These are phyloP conservation scores for Ophiocordyceps polyrhachis-furcata DNA, from an alignment of 2,329 filamentous ascomycete genomes.

Conservation along the genomic window DNA sequence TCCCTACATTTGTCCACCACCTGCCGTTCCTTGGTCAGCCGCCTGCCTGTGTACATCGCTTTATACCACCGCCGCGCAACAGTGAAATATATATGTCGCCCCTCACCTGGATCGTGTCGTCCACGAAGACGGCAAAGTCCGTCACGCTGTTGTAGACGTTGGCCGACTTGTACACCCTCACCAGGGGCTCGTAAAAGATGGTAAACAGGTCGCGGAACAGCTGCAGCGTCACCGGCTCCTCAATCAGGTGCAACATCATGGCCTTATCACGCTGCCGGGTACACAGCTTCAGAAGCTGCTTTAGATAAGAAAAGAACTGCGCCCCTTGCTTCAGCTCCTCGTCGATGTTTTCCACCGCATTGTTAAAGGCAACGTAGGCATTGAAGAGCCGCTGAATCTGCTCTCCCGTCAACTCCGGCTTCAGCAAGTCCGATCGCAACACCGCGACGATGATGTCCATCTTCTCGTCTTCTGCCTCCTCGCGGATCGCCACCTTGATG, in stretches of 20 bases:
- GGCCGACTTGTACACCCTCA: constrained; percentile 94
- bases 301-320: constrained; percentile 82
- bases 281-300: constrained; percentile 83
- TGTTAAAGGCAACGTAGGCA: constrained; percentile 90
- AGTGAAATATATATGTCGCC: too few relatives aligned
- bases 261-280: constrained; percentile 84
- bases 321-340: constrained; percentile 78
- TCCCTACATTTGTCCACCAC: constrained; percentile 47
- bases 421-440: constrained; percentile 57
- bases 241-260: constrained; percentile 92
- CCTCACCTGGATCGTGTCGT: constrained; percentile 72
- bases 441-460: constrained; percentile 77
- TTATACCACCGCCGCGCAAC: too few relatives aligned
- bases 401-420: constrained; percentile 49
- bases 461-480: constrained; percentile 53
- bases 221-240: constrained; percentile 93
- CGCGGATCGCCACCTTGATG: constrained; percentile 53
- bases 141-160: constrained; percentile 97
- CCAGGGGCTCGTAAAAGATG: constrained; percentile 95
- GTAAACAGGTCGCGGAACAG: constrained; percentile 92
- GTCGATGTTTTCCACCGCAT: constrained; percentile 78
- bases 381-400: constrained; percentile 82
- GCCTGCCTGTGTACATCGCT: too few relatives aligned
- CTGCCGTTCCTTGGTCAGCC: constrained; percentile 14
- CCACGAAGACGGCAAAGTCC: constrained; percentile 82